These are phyloP conservation scores for Cryptococcus sp. DNA, from an alignment of 1,284 basidiomycete species.

Conservation along the genomic window DNA sequence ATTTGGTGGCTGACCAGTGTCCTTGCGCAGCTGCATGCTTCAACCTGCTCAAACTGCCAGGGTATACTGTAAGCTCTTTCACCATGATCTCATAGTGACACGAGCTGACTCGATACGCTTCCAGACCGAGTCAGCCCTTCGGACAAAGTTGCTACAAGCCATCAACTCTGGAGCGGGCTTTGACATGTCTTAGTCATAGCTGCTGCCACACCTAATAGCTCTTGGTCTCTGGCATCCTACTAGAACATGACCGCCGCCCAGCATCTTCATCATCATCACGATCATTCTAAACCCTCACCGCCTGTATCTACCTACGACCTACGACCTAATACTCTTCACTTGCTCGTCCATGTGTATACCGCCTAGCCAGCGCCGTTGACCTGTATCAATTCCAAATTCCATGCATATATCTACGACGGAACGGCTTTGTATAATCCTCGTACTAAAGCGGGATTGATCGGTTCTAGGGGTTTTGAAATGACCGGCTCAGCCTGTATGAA, in stretches of 20 bases:
- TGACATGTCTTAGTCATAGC: slow-evolving; percentile 67
- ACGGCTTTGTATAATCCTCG: no score
- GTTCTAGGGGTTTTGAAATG: no score
- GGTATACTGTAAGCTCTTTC: slow-evolving; percentile 30
- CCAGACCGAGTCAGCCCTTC: slow-evolving; percentile 62
- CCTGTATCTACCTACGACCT: no score
- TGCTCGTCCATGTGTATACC: neutral
- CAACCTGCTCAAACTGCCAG: slow-evolving; percentile 70
- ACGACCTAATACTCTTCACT: no score
- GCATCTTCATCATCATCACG: no score
- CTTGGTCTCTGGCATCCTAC: neutral
- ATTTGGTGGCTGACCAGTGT: neutral
- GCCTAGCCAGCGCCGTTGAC: neutral
- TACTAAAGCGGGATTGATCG: no score
- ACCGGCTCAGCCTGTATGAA: no score
- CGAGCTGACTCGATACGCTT: neutral
- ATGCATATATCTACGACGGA: neutral
- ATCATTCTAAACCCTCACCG: no score
- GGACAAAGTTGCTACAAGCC: slow-evolving; percentile 79
- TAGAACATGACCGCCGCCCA: neutral
- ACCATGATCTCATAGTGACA: neutral
- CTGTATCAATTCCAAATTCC: neutral
- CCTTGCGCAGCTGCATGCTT: slow-evolving; percentile 62
- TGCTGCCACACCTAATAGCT: no score
- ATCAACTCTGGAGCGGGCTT: slow-evolving; percentile 84